Evolutionary conservation across 1,284 basidiomycete genomes (phyloP), one percentile per base, ranked within the genome.

Genomic region (Tilletia setariae): DNA sequence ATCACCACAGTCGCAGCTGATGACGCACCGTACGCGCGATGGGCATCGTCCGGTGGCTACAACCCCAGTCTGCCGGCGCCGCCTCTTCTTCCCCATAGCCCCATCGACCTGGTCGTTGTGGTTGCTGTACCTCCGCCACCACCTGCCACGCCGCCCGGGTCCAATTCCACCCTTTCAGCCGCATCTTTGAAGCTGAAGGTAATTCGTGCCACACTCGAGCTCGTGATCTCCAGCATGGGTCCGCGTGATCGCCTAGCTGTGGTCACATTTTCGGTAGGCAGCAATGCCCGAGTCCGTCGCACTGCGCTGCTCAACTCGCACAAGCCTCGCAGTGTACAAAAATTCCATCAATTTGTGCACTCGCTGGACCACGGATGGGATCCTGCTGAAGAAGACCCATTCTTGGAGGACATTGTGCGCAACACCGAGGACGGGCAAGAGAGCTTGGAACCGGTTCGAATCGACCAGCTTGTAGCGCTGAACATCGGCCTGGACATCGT

Each of bases 41-140:
- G 76, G 77, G 73, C 76, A 1, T 72, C 72, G 30, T 80, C 77
- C 2, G 78, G 77, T 23, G 78, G 77, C 28, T 69, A 75, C 6
- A 76, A 79, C 68, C 79, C 78, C 2, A 68, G 74, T 25, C 64
- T 74, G n/a, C 71, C 76, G 1, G 75, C 74, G 11, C 79, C 79
- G 3, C 71, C 67, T 40, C 68, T 80, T 64, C 63, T 94, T 2
- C 87, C 89, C 19, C 94, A 97, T 81, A 90, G 94, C 0, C 88
- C 93, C 0, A 85, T 96, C 76, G 95, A 98, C 82, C 86, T 98
- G 66, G 91, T 97, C 77, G 87, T 98, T 65, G 91, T 97, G 67
- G 84, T 98, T 49, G 93, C 94, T 1, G 85, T 98, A 0, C 93
- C 94, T 0, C 87, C 89, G 6, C 40, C 63, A 23, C 23, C 49